Percentiles rank a stretch among this genome's conserved stretches.
phyloP scores from a whole-genome alignment of 2,329 filamentous ascomycete genomes.

The Xylogone sp. region DNA sequence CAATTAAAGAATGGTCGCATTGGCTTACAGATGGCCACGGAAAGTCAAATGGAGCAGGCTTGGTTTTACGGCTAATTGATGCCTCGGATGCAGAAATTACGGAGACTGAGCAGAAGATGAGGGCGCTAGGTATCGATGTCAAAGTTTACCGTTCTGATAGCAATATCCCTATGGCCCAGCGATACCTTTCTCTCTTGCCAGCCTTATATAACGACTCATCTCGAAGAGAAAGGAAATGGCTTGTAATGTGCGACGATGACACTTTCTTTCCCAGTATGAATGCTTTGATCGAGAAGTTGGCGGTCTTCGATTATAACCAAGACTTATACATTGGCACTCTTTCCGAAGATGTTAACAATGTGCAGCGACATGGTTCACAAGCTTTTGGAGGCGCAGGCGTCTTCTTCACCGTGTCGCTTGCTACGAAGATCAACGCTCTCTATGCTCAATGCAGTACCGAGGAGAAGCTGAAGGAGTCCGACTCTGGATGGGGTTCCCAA shows the following conservation, averaged over 20 bases:
- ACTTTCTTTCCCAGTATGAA: constrained; percentile 28
- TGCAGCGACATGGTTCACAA: constrained; percentile 27
- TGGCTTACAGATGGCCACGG: constrained; percentile 56
- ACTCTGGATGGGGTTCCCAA: constrained; percentile 53
- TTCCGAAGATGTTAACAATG: constrained; percentile 26
- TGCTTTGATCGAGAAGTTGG: constrained; percentile 19
- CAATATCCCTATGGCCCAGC: constrained; percentile 52
- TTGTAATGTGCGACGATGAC: constrained; percentile 31
- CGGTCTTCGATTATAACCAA: constrained; percentile 15
- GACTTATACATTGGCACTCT: constrained; percentile 28
- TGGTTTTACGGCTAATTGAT: constrained; percentile 51
- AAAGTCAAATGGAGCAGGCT: constrained; percentile 52
- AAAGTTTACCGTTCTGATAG: constrained; percentile 53
- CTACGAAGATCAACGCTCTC: constrained; percentile 40
- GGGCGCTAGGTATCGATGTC: constrained; percentile 48
- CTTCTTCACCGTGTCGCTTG: constrained; percentile 35
- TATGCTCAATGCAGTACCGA: constrained; percentile 43
- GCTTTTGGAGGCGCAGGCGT: constrained; percentile 28
- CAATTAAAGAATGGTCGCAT: constrained; percentile 56
- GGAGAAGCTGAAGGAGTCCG: constrained; percentile 49
- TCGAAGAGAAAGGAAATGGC: constrained; percentile 38
- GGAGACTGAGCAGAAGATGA: constrained; percentile 43
- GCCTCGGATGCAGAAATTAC: constrained; percentile 48
- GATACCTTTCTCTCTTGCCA: constrained; percentile 52
- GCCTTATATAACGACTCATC: constrained; percentile 50